phyloP scores from a whole-genome alignment of 768 basidiomycete genomes.

The Hygrophorus russula region DNA sequence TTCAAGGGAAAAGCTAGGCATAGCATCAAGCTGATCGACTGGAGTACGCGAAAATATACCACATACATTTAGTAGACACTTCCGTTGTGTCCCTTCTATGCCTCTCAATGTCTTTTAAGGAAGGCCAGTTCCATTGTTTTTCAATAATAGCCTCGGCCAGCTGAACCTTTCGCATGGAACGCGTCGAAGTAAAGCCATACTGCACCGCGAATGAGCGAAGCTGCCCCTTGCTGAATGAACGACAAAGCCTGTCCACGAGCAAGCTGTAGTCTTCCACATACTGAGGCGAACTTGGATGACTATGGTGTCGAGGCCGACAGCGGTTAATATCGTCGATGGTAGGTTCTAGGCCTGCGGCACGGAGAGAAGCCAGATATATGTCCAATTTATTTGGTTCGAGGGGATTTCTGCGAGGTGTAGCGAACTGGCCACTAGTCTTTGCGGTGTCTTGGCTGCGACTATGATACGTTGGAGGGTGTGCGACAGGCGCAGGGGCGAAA shows the following conservation, averaged over 20 bases:
- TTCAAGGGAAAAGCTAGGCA: conserved; percentile 43
- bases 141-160: conserved; percentile 47
- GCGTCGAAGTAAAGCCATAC: conserved; percentile 28
- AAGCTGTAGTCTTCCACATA: conserved; percentile 44
- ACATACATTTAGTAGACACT: conserved; percentile 33
- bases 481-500: neutral
- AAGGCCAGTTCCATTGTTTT: conserved; percentile 59
- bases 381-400: conserved; percentile 38
- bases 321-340: conserved; percentile 54
- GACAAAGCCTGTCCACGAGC: conserved; percentile 41
- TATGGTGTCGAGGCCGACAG: conserved; percentile 31
- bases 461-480: neutral
- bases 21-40: conserved; percentile 1
- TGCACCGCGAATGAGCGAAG: conserved; percentile 40
- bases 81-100: conserved; percentile 40
- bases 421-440: neutral
- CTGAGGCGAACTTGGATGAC: conserved; percentile 26
- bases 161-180: conserved; percentile 25
- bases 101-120: conserved; percentile 40
- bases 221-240: conserved; percentile 55
- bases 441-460: neutral
- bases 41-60: neutral
- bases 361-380: conserved; percentile 44
- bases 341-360: conserved; percentile 31
- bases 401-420: conserved; percentile 12